Evolutionary conservation across 2,329 filamentous ascomycete genomes (phyloP).

Genomic region (Phyllosticta citrichinensis): DNA sequence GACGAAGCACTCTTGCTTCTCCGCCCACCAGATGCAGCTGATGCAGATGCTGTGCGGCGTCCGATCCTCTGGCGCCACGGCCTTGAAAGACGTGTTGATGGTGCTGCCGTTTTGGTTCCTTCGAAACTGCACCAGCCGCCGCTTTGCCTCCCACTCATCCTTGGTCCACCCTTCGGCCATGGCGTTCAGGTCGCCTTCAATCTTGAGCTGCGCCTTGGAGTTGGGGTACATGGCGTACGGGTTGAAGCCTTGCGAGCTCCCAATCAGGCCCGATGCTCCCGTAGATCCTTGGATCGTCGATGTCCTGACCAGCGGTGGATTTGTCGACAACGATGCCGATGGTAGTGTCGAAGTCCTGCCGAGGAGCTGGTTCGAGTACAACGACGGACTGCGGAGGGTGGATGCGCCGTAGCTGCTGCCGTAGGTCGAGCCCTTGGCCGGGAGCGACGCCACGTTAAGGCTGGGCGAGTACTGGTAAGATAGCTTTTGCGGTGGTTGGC

Average conservation of each 20-base stretch:
- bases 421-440: conserved; percentile 19
- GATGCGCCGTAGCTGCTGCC: conserved; percentile 2
- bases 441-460: conserved; percentile 12
- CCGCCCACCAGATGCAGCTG: conserved; percentile 95
- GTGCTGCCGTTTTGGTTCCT: conserved; percentile 74
- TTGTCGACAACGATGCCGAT: conserved; percentile 35
- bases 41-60: conserved; percentile 82
- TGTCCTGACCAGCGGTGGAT: conserved; percentile 51
- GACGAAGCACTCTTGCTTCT: conserved; percentile 82
- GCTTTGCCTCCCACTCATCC: conserved; percentile 69
- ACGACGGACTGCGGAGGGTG: conserved; percentile 14
- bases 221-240: conserved; percentile 72
- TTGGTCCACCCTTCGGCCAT: conserved; percentile 78
- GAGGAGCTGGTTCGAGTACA: conserved; percentile 11
- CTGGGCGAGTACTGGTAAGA: conserved; percentile 13
- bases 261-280: conserved; percentile 31
- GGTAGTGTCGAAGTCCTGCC: conserved; percentile 34
- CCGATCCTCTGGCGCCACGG: conserved; percentile 69
- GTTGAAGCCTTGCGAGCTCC: conserved; percentile 41
- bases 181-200: conserved; percentile 70
- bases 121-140: conserved; percentile 81
- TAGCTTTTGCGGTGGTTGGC: conserved; percentile 10
- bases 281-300: conserved; percentile 46
- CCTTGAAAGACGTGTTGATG: conserved; percentile 68
- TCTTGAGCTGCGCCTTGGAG: conserved; percentile 70